These are phyloP conservation scores for Leavenworthia alabamica DNA, from an alignment of 345 rosid genomes.

Conservation along the genomic window DNA sequence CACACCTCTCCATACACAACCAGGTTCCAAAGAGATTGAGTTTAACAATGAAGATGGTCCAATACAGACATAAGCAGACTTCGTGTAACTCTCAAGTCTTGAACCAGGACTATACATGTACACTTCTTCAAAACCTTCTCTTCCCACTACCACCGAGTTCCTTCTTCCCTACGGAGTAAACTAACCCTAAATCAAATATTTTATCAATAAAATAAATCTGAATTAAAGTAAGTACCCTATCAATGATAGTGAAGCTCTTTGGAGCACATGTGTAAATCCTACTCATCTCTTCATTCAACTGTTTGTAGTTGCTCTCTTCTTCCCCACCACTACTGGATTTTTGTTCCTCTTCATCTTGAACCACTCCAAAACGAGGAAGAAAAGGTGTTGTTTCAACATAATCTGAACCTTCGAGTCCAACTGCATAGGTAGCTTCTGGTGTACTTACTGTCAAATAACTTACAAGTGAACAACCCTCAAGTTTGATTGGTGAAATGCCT, in stretches of 20 bases:
- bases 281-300: slow-evolving; percentile 59
- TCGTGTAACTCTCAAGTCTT: slow-evolving; percentile 51
- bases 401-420: slow-evolving; percentile 65
- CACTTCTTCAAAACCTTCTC: slow-evolving; percentile 66
- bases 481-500: slow-evolving; percentile 32
- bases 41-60: slow-evolving; percentile 63
- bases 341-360: slow-evolving; percentile 21
- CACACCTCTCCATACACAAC: slow-evolving; percentile 60
- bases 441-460: slow-evolving; percentile 79
- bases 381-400: slow-evolving; percentile 37
- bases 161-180: slow-evolving; percentile 58
- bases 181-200: not conserved
- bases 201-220: not conserved
- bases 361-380: slow-evolving; percentile 35
- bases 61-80: slow-evolving; percentile 61
- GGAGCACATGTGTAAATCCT: slow-evolving; percentile 77
- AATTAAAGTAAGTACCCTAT: slow-evolving; percentile 42
- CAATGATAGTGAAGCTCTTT: slow-evolving; percentile 53
- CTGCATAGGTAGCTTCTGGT: slow-evolving; percentile 76
- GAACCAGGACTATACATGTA: slow-evolving; percentile 87
- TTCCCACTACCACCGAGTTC: slow-evolving; percentile 61
- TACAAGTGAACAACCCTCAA: slow-evolving; percentile 48
- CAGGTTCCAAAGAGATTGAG: slow-evolving; percentile 52
- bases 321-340: slow-evolving; percentile 35
- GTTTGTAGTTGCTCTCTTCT: slow-evolving; percentile 64